Percentiles rank a stretch among this genome's conserved stretches.
phyloP scores from a whole-genome alignment of 768 basidiomycete genomes.

The Tulasnella sp. region DNA sequence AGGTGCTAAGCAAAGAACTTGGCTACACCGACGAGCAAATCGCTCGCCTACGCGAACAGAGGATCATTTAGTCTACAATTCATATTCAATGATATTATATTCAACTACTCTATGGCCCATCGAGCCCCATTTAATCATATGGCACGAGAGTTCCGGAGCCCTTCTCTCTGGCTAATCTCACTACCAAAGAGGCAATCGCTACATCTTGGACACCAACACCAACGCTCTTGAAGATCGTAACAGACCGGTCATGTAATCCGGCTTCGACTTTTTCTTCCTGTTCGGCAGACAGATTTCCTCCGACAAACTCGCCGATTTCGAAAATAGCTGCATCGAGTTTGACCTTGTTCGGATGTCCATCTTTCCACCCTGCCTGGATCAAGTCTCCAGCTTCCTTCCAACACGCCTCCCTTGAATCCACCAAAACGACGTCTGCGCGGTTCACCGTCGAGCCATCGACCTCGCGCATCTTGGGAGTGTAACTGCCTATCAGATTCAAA shows the following conservation, averaged over 20 bases:
- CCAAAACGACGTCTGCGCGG: conserved; percentile 47
- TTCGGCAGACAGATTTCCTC: conserved; percentile 40
- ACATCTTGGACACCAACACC: conserved; percentile 84
- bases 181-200: conserved; percentile 59
- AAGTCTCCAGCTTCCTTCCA: conserved; percentile 73
- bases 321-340: conserved; percentile 33
- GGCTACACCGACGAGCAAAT: conserved; percentile 1
- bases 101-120: too few species aligned
- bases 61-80: neutral
- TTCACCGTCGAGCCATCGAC: conserved; percentile 46
- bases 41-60: neutral
- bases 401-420: conserved; percentile 66
- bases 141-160: conserved; percentile 33
- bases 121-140: conserved; percentile 1
- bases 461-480: conserved; percentile 71
- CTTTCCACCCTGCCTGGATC: conserved; percentile 26
- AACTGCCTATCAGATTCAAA: conserved; percentile 25
- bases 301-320: too few species aligned
- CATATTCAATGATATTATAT: neutral
- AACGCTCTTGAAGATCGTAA: conserved; percentile 82
- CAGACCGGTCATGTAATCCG: too few species aligned
- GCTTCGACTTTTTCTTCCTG: conserved; percentile 7
- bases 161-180: conserved; percentile 45
- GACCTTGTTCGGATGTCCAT: neutral
- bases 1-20: conserved; percentile 3